Base-by-base conservation (phyloP, 257 asterid genomes). In the Eustoma russellianum region DNA sequence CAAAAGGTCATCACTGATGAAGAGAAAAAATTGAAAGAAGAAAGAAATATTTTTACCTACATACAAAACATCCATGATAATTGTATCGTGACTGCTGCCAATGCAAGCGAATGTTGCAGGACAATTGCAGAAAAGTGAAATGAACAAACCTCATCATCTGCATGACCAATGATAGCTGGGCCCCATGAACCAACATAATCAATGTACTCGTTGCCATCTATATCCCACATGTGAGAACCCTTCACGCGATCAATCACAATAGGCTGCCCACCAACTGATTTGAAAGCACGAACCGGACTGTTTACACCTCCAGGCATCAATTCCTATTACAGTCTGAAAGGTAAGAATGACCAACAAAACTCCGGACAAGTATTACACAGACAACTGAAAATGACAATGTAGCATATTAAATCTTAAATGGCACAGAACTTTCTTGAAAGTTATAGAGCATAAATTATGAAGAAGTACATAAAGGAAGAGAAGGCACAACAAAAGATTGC, bases 161-260 rank as follows among this genome's bases (percentile, higher is more conserved):
- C 99, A 67, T 92, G 99, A 52, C 99, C 99, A 57, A 92, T 92
- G 55, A 88, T 88, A 65, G 97, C 97, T 13, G 99, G 99, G 17
- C 99, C 99, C 99, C 97, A 88, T n/a, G 97, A 92, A 64, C 99
- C 99, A 53, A 92, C 97, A 49, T 92, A 92, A 79, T 92, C 99
- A 43, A 92, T 88, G 81, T 92, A 92, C 74, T 92, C 95, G 47
- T 92, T 92, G 52, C 99, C 97, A 70, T 92, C 97, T n/a, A 92
- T 88, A 65, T 92, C 95, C 91, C 88, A 72, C 99, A 92, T 88
- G 64, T 18, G 94, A 24, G 94, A 85, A 63, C 99, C 99, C 79
- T 92, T 92, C 58, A 85, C 97, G 5, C 91, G 81, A 70, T 88
- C 99, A 38, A 92, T 70, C 54, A 92, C 41, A 51, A 92, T 78